phyloP scores from a whole-genome alignment of 2,329 filamentous ascomycete species.

The Cercospora sojina region DNA sequence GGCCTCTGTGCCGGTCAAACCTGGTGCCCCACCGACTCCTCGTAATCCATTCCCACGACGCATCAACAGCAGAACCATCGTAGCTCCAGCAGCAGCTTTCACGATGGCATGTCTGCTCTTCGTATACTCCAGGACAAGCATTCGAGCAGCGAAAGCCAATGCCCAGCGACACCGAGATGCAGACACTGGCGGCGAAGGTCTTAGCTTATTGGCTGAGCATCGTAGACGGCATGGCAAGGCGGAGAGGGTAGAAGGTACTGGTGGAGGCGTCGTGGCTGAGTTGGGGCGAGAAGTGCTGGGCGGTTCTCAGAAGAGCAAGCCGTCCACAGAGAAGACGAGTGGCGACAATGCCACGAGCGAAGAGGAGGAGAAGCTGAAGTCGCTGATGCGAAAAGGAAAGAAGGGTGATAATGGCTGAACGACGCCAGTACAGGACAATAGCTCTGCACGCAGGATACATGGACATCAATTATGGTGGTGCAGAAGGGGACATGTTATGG shows the following conservation, averaged over 20 bases:
- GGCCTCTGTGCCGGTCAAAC: slow-evolving; percentile 36
- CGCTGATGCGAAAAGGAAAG: slow-evolving; percentile 9
- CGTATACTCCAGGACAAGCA: slow-evolving; percentile 63
- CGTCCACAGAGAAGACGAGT: slow-evolving; percentile 6
- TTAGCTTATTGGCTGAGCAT: slow-evolving; percentile 54
- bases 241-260: slow-evolving; percentile 47
- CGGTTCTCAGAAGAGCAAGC: slow-evolving; percentile 28
- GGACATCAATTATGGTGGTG: not conserved
- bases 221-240: slow-evolving; percentile 53
- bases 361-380: slow-evolving; percentile 14
- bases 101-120: slow-evolving; percentile 62
- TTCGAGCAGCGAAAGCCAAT: slow-evolving; percentile 65
- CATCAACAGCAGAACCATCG: slow-evolving; percentile 47
- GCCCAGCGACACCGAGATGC: slow-evolving; percentile 59
- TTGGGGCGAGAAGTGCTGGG: slow-evolving; percentile 35
- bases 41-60: slow-evolving; percentile 32
- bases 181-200: slow-evolving; percentile 54
- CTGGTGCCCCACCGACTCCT: slow-evolving; percentile 37
- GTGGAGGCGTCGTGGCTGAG: slow-evolving; percentile 40
- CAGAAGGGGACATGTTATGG: too few relatives aligned
- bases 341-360: slow-evolving; percentile 4
- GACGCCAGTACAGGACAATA: not conserved
- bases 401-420: not conserved
- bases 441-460: not conserved
- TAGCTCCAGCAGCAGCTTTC: slow-evolving; percentile 62